Evolutionary conservation across 495 filamentous ascomycete genomes (phyloP).

Genomic region (Friedmanniomyces simplex): DNA sequence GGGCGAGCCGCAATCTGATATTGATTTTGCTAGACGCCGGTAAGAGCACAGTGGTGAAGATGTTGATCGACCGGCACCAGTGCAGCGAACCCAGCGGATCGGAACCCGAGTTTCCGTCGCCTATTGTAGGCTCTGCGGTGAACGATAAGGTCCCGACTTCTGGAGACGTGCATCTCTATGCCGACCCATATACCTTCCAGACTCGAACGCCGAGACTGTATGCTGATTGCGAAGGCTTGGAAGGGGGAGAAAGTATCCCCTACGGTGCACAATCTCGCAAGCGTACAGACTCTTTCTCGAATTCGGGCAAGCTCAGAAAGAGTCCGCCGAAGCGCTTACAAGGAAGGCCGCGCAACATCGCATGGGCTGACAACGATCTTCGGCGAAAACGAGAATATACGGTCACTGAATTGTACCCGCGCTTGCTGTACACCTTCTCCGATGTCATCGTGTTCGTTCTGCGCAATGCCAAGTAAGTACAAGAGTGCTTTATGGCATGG

Average conservation of each 20-base stretch:
- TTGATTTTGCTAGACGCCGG: slow-evolving; percentile 31
- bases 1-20: background rate
- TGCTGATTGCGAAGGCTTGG: slow-evolving; percentile 47
- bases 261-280: background rate
- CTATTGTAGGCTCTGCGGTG: slow-evolving; percentile 28
- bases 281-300: background rate
- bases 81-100: background rate
- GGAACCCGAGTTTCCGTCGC: slow-evolving; percentile 8
- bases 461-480: too few species aligned
- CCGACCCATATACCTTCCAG: slow-evolving; percentile 42
- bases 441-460: slow-evolving; percentile 22
- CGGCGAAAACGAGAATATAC: slow-evolving; percentile 29
- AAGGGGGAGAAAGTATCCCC: slow-evolving; percentile 34
- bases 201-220: slow-evolving; percentile 37
- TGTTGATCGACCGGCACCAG: slow-evolving; percentile 35
- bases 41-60: slow-evolving; percentile 46
- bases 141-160: slow-evolving; percentile 40
- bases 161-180: slow-evolving; percentile 53
- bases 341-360: too few species aligned
- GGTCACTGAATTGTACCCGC: slow-evolving; percentile 41
- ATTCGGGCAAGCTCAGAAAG: background rate
- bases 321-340: background rate
- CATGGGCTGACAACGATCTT: slow-evolving; percentile 34
- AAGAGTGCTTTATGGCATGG: too few species aligned
- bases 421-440: slow-evolving; percentile 34